Conservation (phyloP, 345 rosid species). For the Jatropha curcas region DNA sequence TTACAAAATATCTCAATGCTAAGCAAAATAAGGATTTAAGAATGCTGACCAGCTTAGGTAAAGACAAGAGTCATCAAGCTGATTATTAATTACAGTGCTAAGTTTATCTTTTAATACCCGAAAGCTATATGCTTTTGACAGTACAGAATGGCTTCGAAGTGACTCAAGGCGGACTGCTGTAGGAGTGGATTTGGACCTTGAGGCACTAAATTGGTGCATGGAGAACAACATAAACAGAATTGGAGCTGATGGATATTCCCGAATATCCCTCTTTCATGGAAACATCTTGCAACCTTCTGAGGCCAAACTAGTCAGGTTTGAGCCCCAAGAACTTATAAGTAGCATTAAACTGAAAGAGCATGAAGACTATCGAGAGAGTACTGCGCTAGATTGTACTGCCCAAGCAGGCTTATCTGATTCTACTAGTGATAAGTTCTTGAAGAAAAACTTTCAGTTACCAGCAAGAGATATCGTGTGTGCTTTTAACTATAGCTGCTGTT, state of each 20-base stretch:
- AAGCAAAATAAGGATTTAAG: neutral
- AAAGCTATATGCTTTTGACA: conserved; percentile 31
- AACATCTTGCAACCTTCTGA: conserved; percentile 76
- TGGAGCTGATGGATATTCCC: conserved; percentile 63
- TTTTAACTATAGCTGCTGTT: conserved; percentile 90
- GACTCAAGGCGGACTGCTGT: conserved; percentile 83
- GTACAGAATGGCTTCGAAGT: conserved; percentile 78
- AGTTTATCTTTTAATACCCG: neutral
- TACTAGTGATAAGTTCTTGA: conserved; percentile 24
- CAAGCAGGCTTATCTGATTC: conserved; percentile 19
- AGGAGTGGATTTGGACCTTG: conserved; percentile 83
- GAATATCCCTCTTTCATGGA: conserved; percentile 81
- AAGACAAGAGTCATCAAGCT: neutral
- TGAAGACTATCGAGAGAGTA: conserved; percentile 20
- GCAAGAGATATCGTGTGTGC: conserved; percentile 88
- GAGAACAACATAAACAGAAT: conserved; percentile 68
- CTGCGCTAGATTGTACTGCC: conserved; percentile 24
- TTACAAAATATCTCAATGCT: neutral
- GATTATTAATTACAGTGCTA: neutral
- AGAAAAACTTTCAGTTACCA: conserved; percentile 40
- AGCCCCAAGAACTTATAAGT: conserved; percentile 45
- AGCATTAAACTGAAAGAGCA: conserved; percentile 44
- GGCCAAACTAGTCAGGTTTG: conserved; percentile 55
- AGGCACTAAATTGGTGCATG: conserved; percentile 83
- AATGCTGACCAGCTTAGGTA: neutral